Percentiles rank a stretch among this genome's conserved stretches.
Conservation (phyloP, 73 alveolate genomes). For the Paramecium caudatum region DNA sequence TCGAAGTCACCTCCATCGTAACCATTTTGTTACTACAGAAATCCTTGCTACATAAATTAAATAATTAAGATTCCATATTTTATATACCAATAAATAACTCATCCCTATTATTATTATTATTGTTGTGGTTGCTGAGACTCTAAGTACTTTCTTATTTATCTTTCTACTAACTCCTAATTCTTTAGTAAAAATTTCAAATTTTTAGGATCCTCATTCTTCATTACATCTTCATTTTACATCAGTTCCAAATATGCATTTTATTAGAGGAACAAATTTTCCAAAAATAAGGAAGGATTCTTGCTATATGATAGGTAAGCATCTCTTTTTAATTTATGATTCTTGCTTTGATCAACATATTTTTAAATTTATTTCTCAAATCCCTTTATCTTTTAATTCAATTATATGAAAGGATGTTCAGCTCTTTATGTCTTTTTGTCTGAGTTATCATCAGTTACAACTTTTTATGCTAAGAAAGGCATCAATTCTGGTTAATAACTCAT, state of each 20-base stretch:
- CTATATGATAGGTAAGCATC: conserved; percentile 19
- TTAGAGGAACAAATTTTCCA: conserved; percentile 42
- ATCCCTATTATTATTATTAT: no score
- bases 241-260: conserved; percentile 45
- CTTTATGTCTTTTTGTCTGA: conserved; percentile 41
- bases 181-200: conserved; percentile 56
- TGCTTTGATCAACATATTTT: conserved; percentile 43
- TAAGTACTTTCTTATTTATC: conserved; percentile 46
- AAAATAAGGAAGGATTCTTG: conserved; percentile 49
- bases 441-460: conserved; percentile 60
- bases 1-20: neutral
- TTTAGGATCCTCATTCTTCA: conserved; percentile 67
- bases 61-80: conserved; percentile 14
- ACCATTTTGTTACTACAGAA: conserved; percentile 22
- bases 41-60: conserved; percentile 37
- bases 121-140: neutral
- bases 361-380: conserved; percentile 49
- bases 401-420: conserved; percentile 62
- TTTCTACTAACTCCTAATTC: conserved; percentile 62
- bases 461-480: conserved; percentile 66
- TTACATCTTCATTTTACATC: conserved; percentile 67
- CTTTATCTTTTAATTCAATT: conserved; percentile 34
- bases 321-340: conserved; percentile 54
- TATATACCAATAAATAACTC: no score
- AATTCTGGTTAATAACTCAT: conserved; percentile 59